Evolutionary conservation across 1,284 basidiomycete species (phyloP).

Genomic region (Microbotryum saponariae): DNA sequence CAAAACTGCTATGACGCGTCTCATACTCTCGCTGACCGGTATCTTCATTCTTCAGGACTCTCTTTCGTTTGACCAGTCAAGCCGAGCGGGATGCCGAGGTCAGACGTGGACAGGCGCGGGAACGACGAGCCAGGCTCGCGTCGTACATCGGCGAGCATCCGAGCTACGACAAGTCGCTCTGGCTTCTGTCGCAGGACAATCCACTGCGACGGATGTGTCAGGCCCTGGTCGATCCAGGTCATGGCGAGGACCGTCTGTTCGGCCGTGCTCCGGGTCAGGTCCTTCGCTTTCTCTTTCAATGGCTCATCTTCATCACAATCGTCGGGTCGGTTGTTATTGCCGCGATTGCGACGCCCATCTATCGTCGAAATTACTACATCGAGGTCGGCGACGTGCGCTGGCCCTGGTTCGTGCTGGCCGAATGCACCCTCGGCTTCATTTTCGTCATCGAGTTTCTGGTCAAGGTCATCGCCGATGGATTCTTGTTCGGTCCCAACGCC

Average conservation of each 20-base stretch:
- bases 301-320: slow-evolving; percentile 66
- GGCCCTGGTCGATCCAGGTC: slow-evolving; percentile 69
- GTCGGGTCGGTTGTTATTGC: slow-evolving; percentile 78
- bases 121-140: slow-evolving; percentile 50
- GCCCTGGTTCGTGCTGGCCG: slow-evolving; percentile 84
- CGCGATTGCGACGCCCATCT: slow-evolving; percentile 74
- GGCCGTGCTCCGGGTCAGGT: slow-evolving; percentile 39
- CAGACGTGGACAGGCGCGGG: slow-evolving; percentile 56
- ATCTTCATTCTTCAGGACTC: neutral
- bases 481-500: slow-evolving; percentile 86
- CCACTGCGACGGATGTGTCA: slow-evolving; percentile 70
- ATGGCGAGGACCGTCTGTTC: slow-evolving; percentile 48
- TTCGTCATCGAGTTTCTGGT: slow-evolving; percentile 80
- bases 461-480: slow-evolving; percentile 86
- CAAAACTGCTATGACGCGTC: too few relatives aligned
- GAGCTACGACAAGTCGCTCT: slow-evolving; percentile 82
- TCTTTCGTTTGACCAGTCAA: slow-evolving; percentile 9
- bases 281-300: slow-evolving; percentile 65
- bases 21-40: too few relatives aligned
- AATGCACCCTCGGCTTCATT: slow-evolving; percentile 64
- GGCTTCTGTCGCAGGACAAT: slow-evolving; percentile 79
- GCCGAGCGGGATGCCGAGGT: slow-evolving; percentile 6
- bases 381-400: slow-evolving; percentile 54
- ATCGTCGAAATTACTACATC: slow-evolving; percentile 67
- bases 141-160: slow-evolving; percentile 86